A percentile compares a stretch with the other conserved stretches of the same genome.
These are phyloP conservation scores for Aspergillus candidus DNA, from an alignment of 2,329 filamentous ascomycete genomes.

Conservation along the genomic window DNA sequence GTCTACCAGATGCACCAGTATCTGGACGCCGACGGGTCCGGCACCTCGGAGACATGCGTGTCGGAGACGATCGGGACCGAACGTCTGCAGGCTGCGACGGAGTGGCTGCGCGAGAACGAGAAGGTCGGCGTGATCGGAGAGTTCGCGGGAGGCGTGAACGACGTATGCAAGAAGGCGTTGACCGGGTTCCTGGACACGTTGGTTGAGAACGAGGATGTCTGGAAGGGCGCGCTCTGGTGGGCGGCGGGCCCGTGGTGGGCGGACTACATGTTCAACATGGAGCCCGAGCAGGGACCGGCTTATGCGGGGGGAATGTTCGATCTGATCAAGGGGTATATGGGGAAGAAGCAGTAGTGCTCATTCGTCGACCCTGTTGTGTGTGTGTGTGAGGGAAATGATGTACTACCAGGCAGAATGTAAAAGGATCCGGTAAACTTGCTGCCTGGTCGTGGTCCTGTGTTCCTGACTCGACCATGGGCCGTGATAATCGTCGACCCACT, in stretches of 20 bases:
- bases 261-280: constrained; percentile 45
- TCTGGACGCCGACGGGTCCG: constrained; percentile 51
- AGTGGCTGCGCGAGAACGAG: constrained; percentile 49
- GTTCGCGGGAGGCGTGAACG: constrained; percentile 48
- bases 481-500: too few species aligned
- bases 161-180: constrained; percentile 18
- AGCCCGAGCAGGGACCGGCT: constrained; percentile 43
- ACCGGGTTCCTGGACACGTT: constrained; percentile 45
- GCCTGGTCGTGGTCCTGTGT: too few species aligned
- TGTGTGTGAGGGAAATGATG: neutral
- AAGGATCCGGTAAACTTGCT: too few species aligned
- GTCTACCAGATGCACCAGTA: constrained; percentile 60
- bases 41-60: constrained; percentile 47
- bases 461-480: too few species aligned
- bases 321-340: constrained; percentile 20
- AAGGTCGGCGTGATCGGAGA: constrained; percentile 51
- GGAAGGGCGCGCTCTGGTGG: constrained; percentile 50
- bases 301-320: constrained; percentile 32
- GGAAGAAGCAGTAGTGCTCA: neutral
- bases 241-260: constrained; percentile 48
- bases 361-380: neutral
- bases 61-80: constrained; percentile 48
- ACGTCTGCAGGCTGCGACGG: constrained; percentile 46
- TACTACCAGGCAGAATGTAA: constrained; percentile 1
- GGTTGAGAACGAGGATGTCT: constrained; percentile 45